Evolutionary conservation across 2,329 filamentous ascomycete species (phyloP), one percentile per base, ranked within the genome.

Genomic region (Pseudonectria foliicola): DNA sequence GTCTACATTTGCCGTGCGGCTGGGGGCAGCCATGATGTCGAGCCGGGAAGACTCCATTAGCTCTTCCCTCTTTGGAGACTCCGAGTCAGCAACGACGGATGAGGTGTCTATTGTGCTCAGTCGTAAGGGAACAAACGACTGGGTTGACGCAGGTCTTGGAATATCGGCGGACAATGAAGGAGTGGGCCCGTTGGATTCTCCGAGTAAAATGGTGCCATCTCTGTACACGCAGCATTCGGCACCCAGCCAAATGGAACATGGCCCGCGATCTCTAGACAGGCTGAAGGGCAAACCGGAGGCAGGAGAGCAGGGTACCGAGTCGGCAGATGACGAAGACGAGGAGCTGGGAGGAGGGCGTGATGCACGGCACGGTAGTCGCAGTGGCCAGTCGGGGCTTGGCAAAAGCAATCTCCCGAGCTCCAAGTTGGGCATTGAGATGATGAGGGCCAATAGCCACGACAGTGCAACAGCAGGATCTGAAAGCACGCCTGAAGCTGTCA

Each of bases 341-440:
- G 90, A 95, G 53, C 71, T 93, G 5, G 88, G 85, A 7, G 69
- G 52, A 2, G 50, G 48, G 2, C 49, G 55, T 16, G 60, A 63
- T 21, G 18, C 18, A 7, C 60, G 59, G 63, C 61, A 82, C 60
- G 58, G 66, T 27, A 67, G 74, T 25, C 67, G 59, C 15, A 53
- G 55, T 36, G 62, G 56, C 48, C 61, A 62, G 35, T 54, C 59
- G 8, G 39, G 56, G 34, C 44, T 52, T 25, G 53, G 63, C 39
- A 78, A 79, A 45, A 62, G 66, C 12, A 68, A 70, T 25, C 71
- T 85, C 15, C 82, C 84, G 10, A 85, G 82, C 35, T 95, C 88
- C 1, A 95, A 95, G 60, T 74, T 96, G 2, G 88, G 88, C 2
- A 92, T 88, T 32, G 90, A 96, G 60, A 95, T 96, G 90, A 90